Evolutionary conservation across 768 basidiomycete genomes (phyloP), one percentile per base, ranked within the genome.

Genomic region (Hysterangium stoloniferum): DNA sequence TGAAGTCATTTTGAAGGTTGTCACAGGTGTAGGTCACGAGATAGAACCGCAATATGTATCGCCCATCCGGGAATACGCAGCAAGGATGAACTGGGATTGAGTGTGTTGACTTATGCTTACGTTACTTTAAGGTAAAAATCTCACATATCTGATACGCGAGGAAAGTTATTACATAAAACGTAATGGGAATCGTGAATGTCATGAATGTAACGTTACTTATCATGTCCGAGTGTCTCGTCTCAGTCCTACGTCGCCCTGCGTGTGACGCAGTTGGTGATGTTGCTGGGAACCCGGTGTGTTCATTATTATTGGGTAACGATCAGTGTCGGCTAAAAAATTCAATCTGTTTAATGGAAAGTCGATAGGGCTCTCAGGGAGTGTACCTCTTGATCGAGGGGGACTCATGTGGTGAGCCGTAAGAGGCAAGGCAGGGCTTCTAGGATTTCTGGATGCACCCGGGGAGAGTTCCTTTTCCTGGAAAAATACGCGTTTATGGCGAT

Each of bases 1-100:
- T 64, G 87, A 92, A 62, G 80, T 96, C n/a, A 78, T 98, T 51
- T 64, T 96, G 27, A 84, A 90, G 65, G 84, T 96, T 6, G 94
- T 85, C 27, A 84, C 91, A 4, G 95, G 95, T 0, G 78, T 73
- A 12, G 86, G 82, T 2, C 66, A 86, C 52, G 82, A 89, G 59
- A 69, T 93, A 27, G 61, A 76, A 54, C 82, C 92, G 52, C 71
- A 61, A 43, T 80, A 80, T 56, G 84, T 87, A 42, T 92, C 88
- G 1, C 70, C 79, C 51, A 94, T 98, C 54, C 72, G 76, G 52
- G 78, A 86, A 57, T 94, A 92, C 59, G 75, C 82, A 9, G 66
- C 67, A 52, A 78, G 70, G 64, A 83, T 95, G 60, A 67, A 76
- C 32, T 95, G 93, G 93, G 89, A 92, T 66, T 77, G 58, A 70